Conservation (phyloP, 306 rosid genomes). For the Vigna unguiculata region DNA sequence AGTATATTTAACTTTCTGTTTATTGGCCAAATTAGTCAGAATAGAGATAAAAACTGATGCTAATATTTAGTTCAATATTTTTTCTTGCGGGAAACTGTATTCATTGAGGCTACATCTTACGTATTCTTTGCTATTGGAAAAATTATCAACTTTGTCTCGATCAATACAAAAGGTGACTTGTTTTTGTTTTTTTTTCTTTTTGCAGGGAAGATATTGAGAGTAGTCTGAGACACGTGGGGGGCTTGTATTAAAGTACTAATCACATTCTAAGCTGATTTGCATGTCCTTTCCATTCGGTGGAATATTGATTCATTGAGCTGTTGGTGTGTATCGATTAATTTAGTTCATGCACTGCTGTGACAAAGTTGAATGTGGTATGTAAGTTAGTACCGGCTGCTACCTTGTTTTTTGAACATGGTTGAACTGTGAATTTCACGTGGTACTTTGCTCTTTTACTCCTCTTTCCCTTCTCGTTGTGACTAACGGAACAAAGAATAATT, state of each 20-base stretch:
- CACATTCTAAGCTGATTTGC: conserved; percentile 29
- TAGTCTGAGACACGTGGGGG: conserved; percentile 11
- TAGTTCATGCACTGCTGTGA: not conserved
- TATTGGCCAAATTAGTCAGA: not conserved
- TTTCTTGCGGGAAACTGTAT: not conserved
- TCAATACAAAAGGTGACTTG: conserved; percentile 32
- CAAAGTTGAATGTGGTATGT: conserved; percentile 36
- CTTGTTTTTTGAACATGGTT: conserved; percentile 18
- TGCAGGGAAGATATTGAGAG: conserved; percentile 68
- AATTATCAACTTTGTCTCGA: not conserved
- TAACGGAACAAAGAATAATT: not conserved
- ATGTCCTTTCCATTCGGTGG: conserved; percentile 1
- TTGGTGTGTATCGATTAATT: conserved; percentile 20
- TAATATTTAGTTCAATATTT: not conserved
- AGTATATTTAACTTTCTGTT: not conserved
- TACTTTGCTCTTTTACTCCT: not conserved
- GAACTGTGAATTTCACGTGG: conserved; percentile 30
- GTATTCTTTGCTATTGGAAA: conserved; percentile 16
- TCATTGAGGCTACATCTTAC: not conserved
- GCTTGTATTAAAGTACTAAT: conserved; percentile 12
- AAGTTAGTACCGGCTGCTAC: conserved; percentile 17
- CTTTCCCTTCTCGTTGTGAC: not conserved
- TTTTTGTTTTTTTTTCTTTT: conserved; percentile 36
- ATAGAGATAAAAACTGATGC: not conserved
- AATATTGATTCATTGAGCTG: conserved; percentile 2